Evolutionary conservation across 768 basidiomycete species (phyloP).

Genomic region (Trichaptum fuscoviolaceum): DNA sequence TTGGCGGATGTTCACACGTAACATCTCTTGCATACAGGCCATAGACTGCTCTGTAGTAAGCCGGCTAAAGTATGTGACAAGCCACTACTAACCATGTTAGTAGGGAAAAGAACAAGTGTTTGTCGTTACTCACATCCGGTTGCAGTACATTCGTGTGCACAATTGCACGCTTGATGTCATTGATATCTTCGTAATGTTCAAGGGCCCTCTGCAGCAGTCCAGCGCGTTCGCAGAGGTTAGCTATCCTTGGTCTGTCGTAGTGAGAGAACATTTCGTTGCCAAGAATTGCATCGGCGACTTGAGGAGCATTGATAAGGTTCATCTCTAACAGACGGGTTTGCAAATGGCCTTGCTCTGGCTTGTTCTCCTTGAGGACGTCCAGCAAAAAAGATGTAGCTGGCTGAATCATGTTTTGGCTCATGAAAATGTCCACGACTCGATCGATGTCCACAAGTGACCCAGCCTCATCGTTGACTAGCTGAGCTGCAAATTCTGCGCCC

Average conservation of each 20-base stretch:
- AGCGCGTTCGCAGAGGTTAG: constrained; percentile 98
- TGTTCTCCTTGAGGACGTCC: constrained; percentile 97
- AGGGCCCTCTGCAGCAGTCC: constrained; percentile 92
- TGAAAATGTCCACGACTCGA: constrained; percentile 96
- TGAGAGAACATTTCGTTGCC: constrained; percentile 98
- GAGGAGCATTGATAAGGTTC: constrained; percentile 96
- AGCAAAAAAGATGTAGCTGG: constrained; percentile 97
- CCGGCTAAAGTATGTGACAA: constrained; percentile 94
- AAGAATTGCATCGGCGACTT: constrained; percentile 97
- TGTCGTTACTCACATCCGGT: constrained; percentile 58
- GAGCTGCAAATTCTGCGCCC: constrained; percentile 95
- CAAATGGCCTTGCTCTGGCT: constrained; percentile 91
- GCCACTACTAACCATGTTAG: constrained; percentile 54
- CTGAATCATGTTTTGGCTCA: constrained; percentile 99
- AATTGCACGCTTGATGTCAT: constrained; percentile 98
- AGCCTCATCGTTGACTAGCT: constrained; percentile 87
- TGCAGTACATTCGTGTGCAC: constrained; percentile 86
- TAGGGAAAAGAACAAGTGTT: constrained; percentile 4
- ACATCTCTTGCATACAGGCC: constrained; percentile 95
- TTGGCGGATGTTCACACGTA: constrained; percentile 93
- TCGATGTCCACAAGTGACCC: constrained; percentile 94
- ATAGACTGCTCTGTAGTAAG: constrained; percentile 97
- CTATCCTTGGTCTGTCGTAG: constrained; percentile 94
- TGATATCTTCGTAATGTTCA: constrained; percentile 96
- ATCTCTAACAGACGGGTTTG: constrained; percentile 97